Percentiles rank a stretch among this genome's conserved stretches.
Evolutionary conservation across 306 rosid species (phyloP).

Genomic region (Prunus mongolica): DNA sequence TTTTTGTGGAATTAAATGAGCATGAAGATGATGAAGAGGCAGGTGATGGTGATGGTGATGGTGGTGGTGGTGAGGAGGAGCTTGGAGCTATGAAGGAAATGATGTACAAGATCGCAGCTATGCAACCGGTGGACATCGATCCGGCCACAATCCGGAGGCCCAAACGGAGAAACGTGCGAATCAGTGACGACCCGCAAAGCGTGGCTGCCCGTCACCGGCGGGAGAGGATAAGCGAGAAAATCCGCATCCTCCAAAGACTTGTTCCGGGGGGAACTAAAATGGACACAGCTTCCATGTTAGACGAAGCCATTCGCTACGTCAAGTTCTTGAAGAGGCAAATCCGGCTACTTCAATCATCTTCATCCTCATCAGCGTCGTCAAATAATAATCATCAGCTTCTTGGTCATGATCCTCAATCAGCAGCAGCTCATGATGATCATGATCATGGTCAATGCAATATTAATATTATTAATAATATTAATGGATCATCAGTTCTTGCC

Average conservation of each 20-base stretch:
- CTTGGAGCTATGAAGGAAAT: conserved; percentile 92
- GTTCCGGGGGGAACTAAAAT: conserved; percentile 94
- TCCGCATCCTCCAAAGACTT: conserved; percentile 81
- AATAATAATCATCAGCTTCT: not conserved
- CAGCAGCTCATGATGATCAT: not conserved
- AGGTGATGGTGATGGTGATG: not conserved
- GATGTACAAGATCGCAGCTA: conserved; percentile 92
- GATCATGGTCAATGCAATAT: not conserved
- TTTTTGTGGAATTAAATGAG: conserved; percentile 17
- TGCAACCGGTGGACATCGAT: conserved; percentile 97
- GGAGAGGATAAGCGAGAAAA: conserved; percentile 88
- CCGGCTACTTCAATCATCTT: conserved; percentile 57
- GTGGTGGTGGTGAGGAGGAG: conserved; percentile 48
- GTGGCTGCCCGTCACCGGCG: conserved; percentile 87
- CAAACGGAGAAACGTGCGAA: conserved; percentile 75
- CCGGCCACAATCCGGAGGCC: conserved; percentile 75
- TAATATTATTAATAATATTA: not conserved
- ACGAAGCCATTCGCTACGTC: conserved; percentile 88
- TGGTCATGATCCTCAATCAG: not conserved
- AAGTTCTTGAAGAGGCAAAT: conserved; percentile 90
- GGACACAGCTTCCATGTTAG: conserved; percentile 96
- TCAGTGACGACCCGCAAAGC: conserved; percentile 91
- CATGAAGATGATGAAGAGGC: conserved; percentile 26
- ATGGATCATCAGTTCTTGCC: not conserved
- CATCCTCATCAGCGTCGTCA: conserved; percentile 9